Evolutionary conservation across 495 filamentous ascomycete genomes (phyloP), one percentile per base, ranked within the genome.

Genomic region (Amorphotheca resinae): DNA sequence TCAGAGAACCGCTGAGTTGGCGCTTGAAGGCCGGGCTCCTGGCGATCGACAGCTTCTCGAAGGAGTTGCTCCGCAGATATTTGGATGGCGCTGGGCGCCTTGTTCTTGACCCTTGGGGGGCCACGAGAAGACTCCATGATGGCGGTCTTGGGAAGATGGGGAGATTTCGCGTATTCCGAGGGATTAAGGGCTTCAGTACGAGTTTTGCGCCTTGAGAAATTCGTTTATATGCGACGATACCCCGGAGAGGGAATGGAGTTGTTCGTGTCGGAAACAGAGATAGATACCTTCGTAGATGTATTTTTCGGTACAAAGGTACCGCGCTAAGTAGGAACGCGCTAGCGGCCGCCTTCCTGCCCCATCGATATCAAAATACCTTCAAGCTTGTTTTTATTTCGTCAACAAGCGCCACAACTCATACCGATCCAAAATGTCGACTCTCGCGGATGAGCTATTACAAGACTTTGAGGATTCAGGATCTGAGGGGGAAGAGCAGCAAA

Each of bases 61-160:
- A 98, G 84, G 49, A 98, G 79, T 70, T 98, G 91, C 66, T 98
- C 91, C 51, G 91, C 91, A 44, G 81, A 87, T 55, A 95, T 93
- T 68, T 95, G 88, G 42, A 82, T 67, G 16, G 80, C 80, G 61
- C 80, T 82, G 39, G 91, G 68, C 48, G 82, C 82, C 80, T 98
- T 98, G 69, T 98, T 95, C 59, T 95, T 95, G 67, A 98, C 93
- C 71, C 87, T 70, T 3, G 93, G 89, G 41, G 91, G 87, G 54
- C 91, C 91, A 26, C 91, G 84, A 54, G 91, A 84, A 23, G 79
- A 72, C 73, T 96, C 91, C 91, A 98, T 98, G 44, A 45, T 68
- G 60, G 42, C 33, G 41, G 40, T 40, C 7, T 25, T 4, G 22
- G 11, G 16, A 40, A 3, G 38, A 17, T 28, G 38, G 9, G 16